Base-by-base conservation (phyloP, 768 basidiomycete genomes). In the Calocybe indica region DNA sequence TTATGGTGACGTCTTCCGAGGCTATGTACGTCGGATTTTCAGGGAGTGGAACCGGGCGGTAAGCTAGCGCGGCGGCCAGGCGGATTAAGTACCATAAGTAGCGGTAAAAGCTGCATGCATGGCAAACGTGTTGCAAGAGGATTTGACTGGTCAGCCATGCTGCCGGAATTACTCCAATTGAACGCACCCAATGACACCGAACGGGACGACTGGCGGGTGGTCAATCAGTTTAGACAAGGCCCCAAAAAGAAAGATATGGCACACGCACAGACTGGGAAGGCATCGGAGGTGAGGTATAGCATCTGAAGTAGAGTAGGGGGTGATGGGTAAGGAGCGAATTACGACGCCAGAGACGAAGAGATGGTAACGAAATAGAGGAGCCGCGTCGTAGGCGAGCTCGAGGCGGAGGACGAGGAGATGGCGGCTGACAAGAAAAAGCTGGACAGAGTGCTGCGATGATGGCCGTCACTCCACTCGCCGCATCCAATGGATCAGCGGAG, bases 81-180 rank as follows among this genome's bases (percentile, higher is more conserved):
- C 92, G 88, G 55, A 96, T 92, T 57, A 85, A 61, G 66, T 86
- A 95, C 92, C 92, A 94, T 49, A 94, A 74, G 72, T 94, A 94
- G 38, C 91, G 90, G 70, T 89, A 94, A 64, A 94, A 93, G 42
- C 92, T 92, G 63, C 11, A 11, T 45, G 6, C 40, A 46, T 33
- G 59, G 55, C 54, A 52, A 53, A 50, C 36, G 43, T 40, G 40
- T 47, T 30, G 43, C 37, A 13, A 37, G 38, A 15, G 28, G 1
- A 38, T 14, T 31, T 12, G 22, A 33, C 37, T 32, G 2, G 22
- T 33, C 36, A 22, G 22, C 22, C 22, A 1, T 22, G 22, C 22
- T 22, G 22, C 22, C 22, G 22, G 4, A 22, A 22, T 22, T 4
- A 22, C 29, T 22, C 22, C 22, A 22, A 22, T 22, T 14, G 37